phyloP scores from a whole-genome alignment of 2,329 filamentous ascomycete species.

The Fusarium sublunatum region DNA sequence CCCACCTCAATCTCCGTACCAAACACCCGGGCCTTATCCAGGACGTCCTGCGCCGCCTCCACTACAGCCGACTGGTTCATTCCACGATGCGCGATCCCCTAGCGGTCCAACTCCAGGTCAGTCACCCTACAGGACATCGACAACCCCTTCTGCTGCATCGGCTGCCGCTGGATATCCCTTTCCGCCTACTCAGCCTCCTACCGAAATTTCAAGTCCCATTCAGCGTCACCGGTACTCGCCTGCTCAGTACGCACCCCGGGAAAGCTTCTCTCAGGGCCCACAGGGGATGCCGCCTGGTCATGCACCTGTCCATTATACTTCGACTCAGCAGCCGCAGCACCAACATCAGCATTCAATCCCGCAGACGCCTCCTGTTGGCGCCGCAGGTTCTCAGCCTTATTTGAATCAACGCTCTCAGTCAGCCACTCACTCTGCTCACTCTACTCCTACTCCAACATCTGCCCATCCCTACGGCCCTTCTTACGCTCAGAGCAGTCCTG shows the following conservation, averaged over 20 bases:
- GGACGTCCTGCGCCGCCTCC: constrained; percentile 57
- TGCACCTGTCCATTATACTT: constrained; percentile 44
- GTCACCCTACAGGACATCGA: constrained; percentile 62
- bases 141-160: constrained; percentile 55
- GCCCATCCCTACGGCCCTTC: constrained; percentile 64
- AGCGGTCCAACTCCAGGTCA: constrained; percentile 57
- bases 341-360: constrained; percentile 50
- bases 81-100: constrained; percentile 63
- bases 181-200: constrained; percentile 56
- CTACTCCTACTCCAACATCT: constrained; percentile 70
- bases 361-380: constrained; percentile 61
- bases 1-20: constrained; percentile 54
- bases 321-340: constrained; percentile 49
- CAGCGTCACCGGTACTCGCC: constrained; percentile 65
- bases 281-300: constrained; percentile 32
- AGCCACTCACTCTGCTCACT: constrained; percentile 68
- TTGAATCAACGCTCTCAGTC: constrained; percentile 67
- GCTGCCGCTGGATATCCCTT: constrained; percentile 63
- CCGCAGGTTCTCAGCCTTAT: constrained; percentile 56
- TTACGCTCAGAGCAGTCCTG: constrained; percentile 65
- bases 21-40: constrained; percentile 57
- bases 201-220: constrained; percentile 61
- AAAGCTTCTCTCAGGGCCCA: constrained; percentile 58
- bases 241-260: constrained; percentile 55
- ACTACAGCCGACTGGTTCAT: constrained; percentile 58